These are phyloP conservation scores for Yarrowia keelungensis DNA, from an alignment of 805 yeast species.

Conservation along the genomic window DNA sequence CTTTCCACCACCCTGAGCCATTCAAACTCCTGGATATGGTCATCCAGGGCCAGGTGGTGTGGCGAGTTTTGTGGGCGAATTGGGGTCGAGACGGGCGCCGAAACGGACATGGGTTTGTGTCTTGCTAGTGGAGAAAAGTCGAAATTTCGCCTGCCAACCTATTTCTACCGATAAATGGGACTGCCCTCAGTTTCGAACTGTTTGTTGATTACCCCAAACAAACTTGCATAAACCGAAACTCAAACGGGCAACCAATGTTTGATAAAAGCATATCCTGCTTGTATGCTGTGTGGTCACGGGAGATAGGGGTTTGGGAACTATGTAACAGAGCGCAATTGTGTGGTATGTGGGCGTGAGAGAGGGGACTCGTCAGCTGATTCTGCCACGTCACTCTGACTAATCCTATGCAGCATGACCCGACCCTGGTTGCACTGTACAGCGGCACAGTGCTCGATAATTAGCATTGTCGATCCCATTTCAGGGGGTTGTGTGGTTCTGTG, in stretches of 20 bases:
- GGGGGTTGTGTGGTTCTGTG: constrained; percentile 1
- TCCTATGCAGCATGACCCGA: not conserved
- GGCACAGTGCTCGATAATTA: not conserved
- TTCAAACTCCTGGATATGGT: constrained; percentile 21
- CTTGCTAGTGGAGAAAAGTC: not conserved
- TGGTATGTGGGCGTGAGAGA: not conserved
- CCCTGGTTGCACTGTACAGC: constrained; percentile 4
- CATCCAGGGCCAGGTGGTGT: not conserved
- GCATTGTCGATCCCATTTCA: constrained; percentile 14
- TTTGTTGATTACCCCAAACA: constrained; percentile 25
- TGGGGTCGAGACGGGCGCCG: not conserved
- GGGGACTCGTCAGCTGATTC: not conserved
- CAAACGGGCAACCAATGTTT: not conserved
- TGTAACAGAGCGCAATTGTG: not conserved
- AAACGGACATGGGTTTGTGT: not conserved
- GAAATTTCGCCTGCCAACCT: not conserved
- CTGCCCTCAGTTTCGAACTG: constrained; percentile 19
- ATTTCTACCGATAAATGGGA: not conserved
- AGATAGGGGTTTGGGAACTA: constrained; percentile 11
- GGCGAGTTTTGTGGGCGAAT: not conserved
- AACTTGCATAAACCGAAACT: constrained; percentile 16
- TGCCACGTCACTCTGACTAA: not conserved
- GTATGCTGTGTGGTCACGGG: constrained; percentile 23
- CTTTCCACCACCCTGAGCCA: constrained; percentile 18
- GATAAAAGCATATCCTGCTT: constrained; percentile 27